phyloP scores from a whole-genome alignment of 2,329 filamentous ascomycete genomes.

The Lachnellula occidentalis region DNA sequence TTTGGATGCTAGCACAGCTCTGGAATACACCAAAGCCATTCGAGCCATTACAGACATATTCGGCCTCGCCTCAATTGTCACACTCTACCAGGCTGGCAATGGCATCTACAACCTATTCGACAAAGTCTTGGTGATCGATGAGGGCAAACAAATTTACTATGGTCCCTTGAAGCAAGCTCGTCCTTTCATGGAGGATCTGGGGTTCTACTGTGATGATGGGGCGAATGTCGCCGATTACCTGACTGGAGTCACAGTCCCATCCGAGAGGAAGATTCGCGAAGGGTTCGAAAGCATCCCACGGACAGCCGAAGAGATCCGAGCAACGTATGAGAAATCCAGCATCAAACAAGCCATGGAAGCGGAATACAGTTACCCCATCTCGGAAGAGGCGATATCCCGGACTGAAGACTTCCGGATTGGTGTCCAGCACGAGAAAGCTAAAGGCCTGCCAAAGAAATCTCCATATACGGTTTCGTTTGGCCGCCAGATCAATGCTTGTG shows the following conservation, averaged over 20 bases:
- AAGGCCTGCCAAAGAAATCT: constrained; percentile 46
- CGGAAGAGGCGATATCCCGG: constrained; percentile 38
- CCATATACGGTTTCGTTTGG: constrained; percentile 50
- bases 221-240: constrained; percentile 62
- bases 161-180: constrained; percentile 52
- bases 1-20: constrained; percentile 62
- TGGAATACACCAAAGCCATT: constrained; percentile 57
- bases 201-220: constrained; percentile 56
- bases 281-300: constrained; percentile 41
- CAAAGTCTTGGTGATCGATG: constrained; percentile 63
- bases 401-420: constrained; percentile 47
- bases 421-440: constrained; percentile 50
- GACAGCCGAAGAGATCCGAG: constrained; percentile 40
- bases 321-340: constrained; percentile 45
- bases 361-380: constrained; percentile 53
- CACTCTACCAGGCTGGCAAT: constrained; percentile 65
- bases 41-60: constrained; percentile 58
- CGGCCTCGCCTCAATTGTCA: constrained; percentile 55
- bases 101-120: constrained; percentile 66
- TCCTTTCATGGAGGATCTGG: constrained; percentile 59
- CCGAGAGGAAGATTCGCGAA: constrained; percentile 56
- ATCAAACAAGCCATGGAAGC: constrained; percentile 45
- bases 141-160: constrained; percentile 61
- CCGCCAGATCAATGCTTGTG: constrained; percentile 50
- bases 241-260: constrained; percentile 46